Conservation (phyloP, 805 yeast species). For the Millerozyma acaciae region DNA sequence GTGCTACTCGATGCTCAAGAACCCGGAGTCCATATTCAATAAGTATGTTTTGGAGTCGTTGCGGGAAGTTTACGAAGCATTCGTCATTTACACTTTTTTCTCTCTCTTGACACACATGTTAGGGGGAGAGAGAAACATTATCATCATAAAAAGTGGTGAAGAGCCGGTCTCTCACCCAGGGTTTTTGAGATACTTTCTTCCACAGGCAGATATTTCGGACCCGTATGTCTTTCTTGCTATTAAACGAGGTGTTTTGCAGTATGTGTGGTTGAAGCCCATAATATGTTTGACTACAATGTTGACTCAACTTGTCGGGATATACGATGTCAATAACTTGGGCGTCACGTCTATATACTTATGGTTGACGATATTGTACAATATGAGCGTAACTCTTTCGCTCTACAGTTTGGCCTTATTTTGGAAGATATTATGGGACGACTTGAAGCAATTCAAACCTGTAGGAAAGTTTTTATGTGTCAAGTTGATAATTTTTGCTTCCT, state of each 20-base stretch:
- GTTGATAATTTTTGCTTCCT: conserved; percentile 92
- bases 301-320: conserved; percentile 45
- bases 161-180: conserved; percentile 68
- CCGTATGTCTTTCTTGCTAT: conserved; percentile 73
- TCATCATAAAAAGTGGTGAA: conserved; percentile 66
- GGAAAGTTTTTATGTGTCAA: conserved; percentile 92
- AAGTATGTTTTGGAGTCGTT: conserved; percentile 60
- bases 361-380: conserved; percentile 68
- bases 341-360: conserved; percentile 53
- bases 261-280: conserved; percentile 90
- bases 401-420: conserved; percentile 88
- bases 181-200: conserved; percentile 44
- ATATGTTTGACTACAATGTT: conserved; percentile 55
- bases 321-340: conserved; percentile 50
- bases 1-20: conserved; percentile 55
- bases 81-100: conserved; percentile 91
- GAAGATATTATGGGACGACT: conserved; percentile 79
- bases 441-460: conserved; percentile 79
- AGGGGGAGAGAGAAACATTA: conserved; percentile 89
- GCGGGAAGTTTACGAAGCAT: conserved; percentile 91
- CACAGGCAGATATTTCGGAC: conserved; percentile 76
- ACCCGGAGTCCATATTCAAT: conserved; percentile 39
- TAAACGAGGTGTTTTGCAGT: conserved; percentile 85
- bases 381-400: conserved; percentile 75
- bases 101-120: conserved; percentile 74